These are phyloP conservation scores for Rhododendron simsii DNA, from an alignment of 148 eudicot genomes.

Conservation along the genomic window DNA sequence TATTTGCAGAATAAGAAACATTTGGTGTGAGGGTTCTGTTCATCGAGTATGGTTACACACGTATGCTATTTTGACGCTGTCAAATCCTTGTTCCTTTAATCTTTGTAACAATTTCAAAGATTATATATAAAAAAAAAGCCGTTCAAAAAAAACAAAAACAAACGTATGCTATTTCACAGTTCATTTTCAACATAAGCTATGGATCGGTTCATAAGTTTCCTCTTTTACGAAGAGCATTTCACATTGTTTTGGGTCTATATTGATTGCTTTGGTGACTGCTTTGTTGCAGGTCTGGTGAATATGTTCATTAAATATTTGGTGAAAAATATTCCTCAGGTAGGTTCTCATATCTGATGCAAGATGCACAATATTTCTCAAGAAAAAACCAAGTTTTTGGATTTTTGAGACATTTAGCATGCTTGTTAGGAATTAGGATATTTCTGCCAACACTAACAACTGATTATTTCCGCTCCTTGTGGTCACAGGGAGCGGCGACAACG, in stretches of 20 bases:
- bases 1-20: not conserved
- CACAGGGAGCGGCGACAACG: constrained; percentile 63
- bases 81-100: too few species aligned
- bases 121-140: too few species aligned
- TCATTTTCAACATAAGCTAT: not conserved
- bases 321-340: constrained; percentile 64
- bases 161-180: not conserved
- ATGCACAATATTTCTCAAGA: not conserved
- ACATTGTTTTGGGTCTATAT: not conserved
- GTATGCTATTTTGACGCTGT: not conserved
- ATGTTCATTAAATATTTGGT: constrained; percentile 53
- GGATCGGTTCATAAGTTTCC: not conserved
- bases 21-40: not conserved
- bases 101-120: too few species aligned
- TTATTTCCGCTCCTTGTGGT: not conserved
- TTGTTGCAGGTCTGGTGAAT: constrained; percentile 2
- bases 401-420: not conserved
- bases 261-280: not conserved
- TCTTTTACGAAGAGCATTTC: not conserved
- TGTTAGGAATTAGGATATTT: not conserved
- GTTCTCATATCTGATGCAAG: constrained; percentile 5
- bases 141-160: too few species aligned
- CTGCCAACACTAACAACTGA: not conserved
- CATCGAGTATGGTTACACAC: not conserved
- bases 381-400: not conserved